A percentile compares a stretch with the other conserved stretches of the same genome.
These are phyloP conservation scores for Termitomyces heimii DNA, from an alignment of 768 basidiomycete genomes.

Conservation along the genomic window DNA sequence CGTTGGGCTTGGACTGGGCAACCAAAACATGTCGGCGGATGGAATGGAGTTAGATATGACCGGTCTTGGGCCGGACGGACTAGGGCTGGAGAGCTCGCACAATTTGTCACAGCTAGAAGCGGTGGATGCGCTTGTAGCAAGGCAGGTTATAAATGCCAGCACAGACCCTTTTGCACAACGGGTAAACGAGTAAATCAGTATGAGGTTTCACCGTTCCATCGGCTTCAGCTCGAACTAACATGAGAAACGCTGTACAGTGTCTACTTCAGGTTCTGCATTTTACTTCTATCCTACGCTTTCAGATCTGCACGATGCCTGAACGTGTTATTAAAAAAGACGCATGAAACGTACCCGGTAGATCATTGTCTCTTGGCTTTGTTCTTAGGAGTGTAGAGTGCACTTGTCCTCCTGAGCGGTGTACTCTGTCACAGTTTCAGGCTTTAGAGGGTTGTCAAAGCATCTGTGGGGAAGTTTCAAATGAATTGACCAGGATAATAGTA, in stretches of 20 bases:
- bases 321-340: not conserved
- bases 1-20: constrained; percentile 29
- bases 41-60: constrained; percentile 58
- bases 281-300: not conserved
- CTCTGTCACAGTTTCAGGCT: constrained; percentile 11
- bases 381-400: constrained; percentile 29
- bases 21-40: constrained; percentile 27
- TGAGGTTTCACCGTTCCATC: not conserved
- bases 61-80: constrained; percentile 58
- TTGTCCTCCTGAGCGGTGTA: constrained; percentile 19
- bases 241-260: not conserved
- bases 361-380: constrained; percentile 17
- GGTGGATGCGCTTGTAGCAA: constrained; percentile 51
- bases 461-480: not conserved
- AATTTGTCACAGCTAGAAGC: constrained; percentile 53
- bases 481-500: not conserved
- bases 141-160: constrained; percentile 50
- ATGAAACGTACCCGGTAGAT: not conserved
- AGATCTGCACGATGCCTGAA: not conserved
- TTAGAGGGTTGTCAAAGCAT: not conserved
- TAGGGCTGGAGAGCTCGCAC: constrained; percentile 45
- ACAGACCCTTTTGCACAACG: constrained; percentile 53
- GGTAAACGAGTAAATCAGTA: constrained; percentile 6
- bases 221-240: not conserved
- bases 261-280: not conserved